These are phyloP conservation scores for Clitocybe nebularis DNA, from an alignment of 1,284 basidiomycete genomes.

Conservation along the genomic window DNA sequence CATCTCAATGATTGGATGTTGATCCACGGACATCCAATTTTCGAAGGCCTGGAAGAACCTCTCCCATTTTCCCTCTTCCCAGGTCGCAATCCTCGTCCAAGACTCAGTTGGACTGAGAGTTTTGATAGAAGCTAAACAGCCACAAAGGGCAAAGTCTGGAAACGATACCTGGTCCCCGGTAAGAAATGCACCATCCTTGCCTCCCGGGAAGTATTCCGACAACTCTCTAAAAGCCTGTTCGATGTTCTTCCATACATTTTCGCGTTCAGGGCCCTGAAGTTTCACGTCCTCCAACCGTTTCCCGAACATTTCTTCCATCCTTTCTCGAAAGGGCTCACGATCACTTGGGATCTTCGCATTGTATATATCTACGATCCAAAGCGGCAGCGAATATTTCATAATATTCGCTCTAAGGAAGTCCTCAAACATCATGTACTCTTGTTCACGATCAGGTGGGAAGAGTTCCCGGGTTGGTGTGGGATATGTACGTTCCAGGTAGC, in stretches of 20 bases:
- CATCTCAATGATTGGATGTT: background rate
- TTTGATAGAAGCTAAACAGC: constrained; percentile 17
- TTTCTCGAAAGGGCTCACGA: constrained; percentile 11
- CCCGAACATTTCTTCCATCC: constrained; percentile 18
- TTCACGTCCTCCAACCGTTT: constrained; percentile 16
- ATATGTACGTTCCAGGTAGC: constrained; percentile 23
- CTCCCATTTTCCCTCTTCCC: constrained; percentile 20
- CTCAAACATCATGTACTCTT: constrained; percentile 16
- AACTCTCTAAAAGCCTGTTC: constrained; percentile 11
- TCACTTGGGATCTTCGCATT: constrained; percentile 17
- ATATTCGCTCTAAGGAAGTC: constrained; percentile 13
- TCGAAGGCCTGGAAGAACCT: constrained; percentile 16
- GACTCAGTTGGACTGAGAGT: constrained; percentile 16
- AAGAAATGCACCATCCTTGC: constrained; percentile 14
- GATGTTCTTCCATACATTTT: constrained; percentile 14
- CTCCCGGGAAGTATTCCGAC: constrained; percentile 8
- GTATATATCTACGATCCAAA: constrained; percentile 16
- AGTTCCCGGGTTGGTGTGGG: constrained; percentile 16
- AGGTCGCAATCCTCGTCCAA: constrained; percentile 18
- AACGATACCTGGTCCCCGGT: constrained; percentile 14
- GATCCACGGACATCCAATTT: constrained; percentile 15
- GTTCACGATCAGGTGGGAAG: constrained; percentile 13
- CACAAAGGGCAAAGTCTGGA: constrained; percentile 20
- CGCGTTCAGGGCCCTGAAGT: constrained; percentile 15
- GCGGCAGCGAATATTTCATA: constrained; percentile 11